phyloP scores from a whole-genome alignment of 164 flowering plant genomes.

The Dillenia turbinata region DNA sequence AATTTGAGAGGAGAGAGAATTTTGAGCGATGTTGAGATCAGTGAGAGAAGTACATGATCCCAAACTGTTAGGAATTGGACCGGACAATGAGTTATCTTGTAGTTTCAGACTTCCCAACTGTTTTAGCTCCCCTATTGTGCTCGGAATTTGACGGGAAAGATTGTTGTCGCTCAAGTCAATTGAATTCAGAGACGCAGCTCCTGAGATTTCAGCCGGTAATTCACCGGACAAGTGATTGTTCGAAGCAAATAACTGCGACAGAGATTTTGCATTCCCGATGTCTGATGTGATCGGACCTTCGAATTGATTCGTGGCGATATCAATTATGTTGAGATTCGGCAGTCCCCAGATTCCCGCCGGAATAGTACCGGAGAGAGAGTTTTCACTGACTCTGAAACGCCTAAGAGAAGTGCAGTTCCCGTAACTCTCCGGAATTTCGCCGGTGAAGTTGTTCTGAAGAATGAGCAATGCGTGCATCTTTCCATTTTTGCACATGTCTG shows the following conservation, averaged over 20 bases:
- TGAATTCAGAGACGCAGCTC: constrained; percentile 28
- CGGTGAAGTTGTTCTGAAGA: constrained; percentile 63
- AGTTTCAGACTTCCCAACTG: constrained; percentile 32
- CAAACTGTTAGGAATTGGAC: constrained; percentile 47
- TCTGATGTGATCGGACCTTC: constrained; percentile 59
- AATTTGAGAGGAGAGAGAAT: constrained; percentile 53
- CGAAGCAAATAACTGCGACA: constrained; percentile 26
- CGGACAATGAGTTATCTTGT: constrained; percentile 48
- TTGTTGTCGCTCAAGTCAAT: constrained; percentile 50
- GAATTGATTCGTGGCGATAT: constrained; percentile 44
- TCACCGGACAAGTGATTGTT: constrained; percentile 55
- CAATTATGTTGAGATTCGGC: constrained; percentile 48
- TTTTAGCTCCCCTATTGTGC: constrained; percentile 42
- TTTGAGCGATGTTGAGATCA: constrained; percentile 51
- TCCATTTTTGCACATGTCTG: constrained; percentile 84
- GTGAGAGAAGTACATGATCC: constrained; percentile 47
- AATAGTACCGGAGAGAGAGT: constrained; percentile 63
- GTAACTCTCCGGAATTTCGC: constrained; percentile 66
- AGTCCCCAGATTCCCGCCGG: constrained; percentile 82
- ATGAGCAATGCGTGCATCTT: constrained; percentile 55
- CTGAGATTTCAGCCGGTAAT: constrained; percentile 54
- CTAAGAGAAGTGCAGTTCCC: constrained; percentile 46
- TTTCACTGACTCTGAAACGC: constrained; percentile 65
- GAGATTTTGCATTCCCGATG: constrained; percentile 40
- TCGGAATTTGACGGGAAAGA: constrained; percentile 53